These are phyloP conservation scores for Trichoderma brevicompactum DNA, from an alignment of 2,329 filamentous ascomycete genomes.

Conservation along the genomic window DNA sequence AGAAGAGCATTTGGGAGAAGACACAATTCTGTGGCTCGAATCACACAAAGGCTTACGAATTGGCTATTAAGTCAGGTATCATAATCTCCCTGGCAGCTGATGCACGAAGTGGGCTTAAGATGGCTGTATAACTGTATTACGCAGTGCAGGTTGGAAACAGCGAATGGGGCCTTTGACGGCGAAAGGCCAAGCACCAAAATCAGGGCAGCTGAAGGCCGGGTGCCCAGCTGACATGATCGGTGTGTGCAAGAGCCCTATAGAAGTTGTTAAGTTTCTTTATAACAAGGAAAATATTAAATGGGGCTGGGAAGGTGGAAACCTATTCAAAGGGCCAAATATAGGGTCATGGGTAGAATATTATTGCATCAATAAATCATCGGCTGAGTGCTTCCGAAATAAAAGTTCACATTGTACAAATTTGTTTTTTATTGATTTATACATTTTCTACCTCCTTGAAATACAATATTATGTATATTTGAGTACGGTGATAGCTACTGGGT, in stretches of 20 bases:
- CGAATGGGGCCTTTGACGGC: conserved; percentile 47
- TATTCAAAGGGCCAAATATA: background rate
- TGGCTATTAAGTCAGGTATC: no score
- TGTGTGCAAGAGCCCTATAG: conserved; percentile 44
- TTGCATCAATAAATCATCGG: no score
- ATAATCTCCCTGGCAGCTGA: conserved; percentile 47
- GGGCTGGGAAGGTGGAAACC: conserved; percentile 45
- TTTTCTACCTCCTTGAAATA: no score
- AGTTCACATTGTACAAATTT: no score
- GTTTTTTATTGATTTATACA: no score
- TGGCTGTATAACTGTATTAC: conserved; percentile 50
- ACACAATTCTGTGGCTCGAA: no score
- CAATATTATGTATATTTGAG: no score
- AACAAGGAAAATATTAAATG: conserved; percentile 44
- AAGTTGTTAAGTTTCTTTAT: conserved; percentile 44
- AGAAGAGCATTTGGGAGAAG: no score
- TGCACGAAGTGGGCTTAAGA: conserved; percentile 43
- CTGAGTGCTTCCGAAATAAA: no score
- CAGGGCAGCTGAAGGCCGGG: conserved; percentile 51
- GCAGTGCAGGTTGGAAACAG: conserved; percentile 54
- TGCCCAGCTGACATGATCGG: conserved; percentile 30
- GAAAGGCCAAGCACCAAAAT: conserved; percentile 48
- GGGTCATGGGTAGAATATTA: no score
- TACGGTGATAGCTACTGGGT: no score
- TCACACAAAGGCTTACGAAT: no score